phyloP scores from a whole-genome alignment of 2,329 filamentous ascomycete species.

The Elsinoe necatrix region DNA sequence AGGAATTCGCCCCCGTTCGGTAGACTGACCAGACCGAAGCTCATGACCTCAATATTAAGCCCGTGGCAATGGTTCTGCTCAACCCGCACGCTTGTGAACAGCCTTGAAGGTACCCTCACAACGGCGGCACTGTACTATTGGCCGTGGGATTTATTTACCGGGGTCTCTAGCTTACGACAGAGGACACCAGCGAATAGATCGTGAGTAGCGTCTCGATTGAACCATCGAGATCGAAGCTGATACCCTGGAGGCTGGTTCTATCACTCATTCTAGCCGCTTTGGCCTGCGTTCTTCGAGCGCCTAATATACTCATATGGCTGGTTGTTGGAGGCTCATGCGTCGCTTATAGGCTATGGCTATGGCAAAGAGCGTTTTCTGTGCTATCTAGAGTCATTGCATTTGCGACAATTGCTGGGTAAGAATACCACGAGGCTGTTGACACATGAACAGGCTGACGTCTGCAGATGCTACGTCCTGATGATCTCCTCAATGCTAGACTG shows the following conservation, averaged over 20 bases:
- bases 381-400: background rate
- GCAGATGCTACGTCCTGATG: conserved; percentile 43
- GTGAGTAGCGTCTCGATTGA: background rate
- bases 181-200: background rate
- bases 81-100: conserved; percentile 89
- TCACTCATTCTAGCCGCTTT: conserved; percentile 69
- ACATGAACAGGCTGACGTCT: background rate
- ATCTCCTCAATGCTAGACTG: conserved; percentile 62
- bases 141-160: conserved; percentile 58
- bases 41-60: conserved; percentile 62
- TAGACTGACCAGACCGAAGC: conserved; percentile 36
- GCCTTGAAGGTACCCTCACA: conserved; percentile 81
- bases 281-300: conserved; percentile 79
- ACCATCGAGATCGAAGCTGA: conserved; percentile 28
- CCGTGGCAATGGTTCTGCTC: conserved; percentile 98
- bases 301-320: conserved; percentile 80
- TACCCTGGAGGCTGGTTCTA: conserved; percentile 38
- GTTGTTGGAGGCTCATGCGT: conserved; percentile 51
- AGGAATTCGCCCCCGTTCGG: background rate
- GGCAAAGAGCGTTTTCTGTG: conserved; percentile 52
- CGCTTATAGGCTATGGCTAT: conserved; percentile 47
- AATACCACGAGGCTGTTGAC: background rate
- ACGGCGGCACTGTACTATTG: conserved; percentile 69
- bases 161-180: background rate
- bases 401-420: conserved; percentile 6